Conservation (phyloP, 2,329 filamentous ascomycete genomes). For the Alternaria alternata region DNA sequence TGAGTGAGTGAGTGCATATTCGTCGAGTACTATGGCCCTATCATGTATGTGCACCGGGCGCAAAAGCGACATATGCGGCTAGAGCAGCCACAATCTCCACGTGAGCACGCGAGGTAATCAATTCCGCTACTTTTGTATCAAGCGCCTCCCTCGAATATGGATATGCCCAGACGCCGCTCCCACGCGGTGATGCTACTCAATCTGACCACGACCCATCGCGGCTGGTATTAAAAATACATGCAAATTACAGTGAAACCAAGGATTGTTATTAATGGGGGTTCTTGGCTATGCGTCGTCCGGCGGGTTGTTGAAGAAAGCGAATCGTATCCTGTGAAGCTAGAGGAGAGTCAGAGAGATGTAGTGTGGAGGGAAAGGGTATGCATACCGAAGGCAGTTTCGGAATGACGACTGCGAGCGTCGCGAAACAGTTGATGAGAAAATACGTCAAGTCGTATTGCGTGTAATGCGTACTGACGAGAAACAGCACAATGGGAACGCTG, state of each 20-base stretch:
- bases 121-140: constrained; percentile 25
- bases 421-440: constrained; percentile 96
- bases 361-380: constrained; percentile 33
- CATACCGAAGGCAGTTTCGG: constrained; percentile 94
- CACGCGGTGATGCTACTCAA: constrained; percentile 41
- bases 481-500: constrained; percentile 91
- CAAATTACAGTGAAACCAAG: constrained; percentile 37
- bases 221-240: constrained; percentile 48
- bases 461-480: constrained; percentile 97
- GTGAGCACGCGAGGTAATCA: constrained; percentile 16
- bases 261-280: constrained; percentile 29
- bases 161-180: constrained; percentile 37
- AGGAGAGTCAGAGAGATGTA: constrained; percentile 13
- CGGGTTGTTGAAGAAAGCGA: constrained; percentile 50
- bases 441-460: constrained; percentile 97
- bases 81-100: constrained; percentile 14
- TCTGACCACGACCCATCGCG: constrained; percentile 31
- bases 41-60: neutral
- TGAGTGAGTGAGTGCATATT: neutral
- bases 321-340: constrained; percentile 51
- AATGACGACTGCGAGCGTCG: constrained; percentile 90
- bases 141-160: constrained; percentile 16
- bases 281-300: constrained; percentile 46
- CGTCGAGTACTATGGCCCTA: neutral
- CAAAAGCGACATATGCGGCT: constrained; percentile 13